These are phyloP conservation scores for Coffea humblotiana DNA, from an alignment of 305 asterid species.

Conservation along the genomic window DNA sequence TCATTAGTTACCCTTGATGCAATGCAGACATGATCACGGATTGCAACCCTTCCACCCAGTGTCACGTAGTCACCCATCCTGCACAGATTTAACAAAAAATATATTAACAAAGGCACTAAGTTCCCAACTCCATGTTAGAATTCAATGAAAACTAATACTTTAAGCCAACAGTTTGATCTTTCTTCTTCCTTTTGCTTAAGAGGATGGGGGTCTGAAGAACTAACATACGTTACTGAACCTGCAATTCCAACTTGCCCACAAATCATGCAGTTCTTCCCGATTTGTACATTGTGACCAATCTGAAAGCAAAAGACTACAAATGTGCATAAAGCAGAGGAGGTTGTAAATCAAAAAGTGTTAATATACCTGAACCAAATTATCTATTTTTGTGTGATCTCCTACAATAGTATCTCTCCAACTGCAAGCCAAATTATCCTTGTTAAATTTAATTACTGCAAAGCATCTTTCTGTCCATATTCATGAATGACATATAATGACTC, in stretches of 20 bases:
- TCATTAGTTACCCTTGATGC: conserved; percentile 55
- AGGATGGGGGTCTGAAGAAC: neutral
- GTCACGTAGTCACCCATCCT: conserved; percentile 87
- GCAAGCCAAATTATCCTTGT: conserved; percentile 24
- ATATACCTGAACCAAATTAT: conserved; percentile 89
- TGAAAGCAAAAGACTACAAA: conserved; percentile 36
- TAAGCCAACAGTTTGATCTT: neutral
- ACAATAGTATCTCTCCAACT: conserved; percentile 92
- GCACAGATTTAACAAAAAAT: conserved; percentile 11
- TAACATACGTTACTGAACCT: conserved; percentile 75
- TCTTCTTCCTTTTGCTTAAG: neutral
- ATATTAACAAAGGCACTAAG: neutral
- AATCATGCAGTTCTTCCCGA: conserved; percentile 74
- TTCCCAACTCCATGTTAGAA: neutral
- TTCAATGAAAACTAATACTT: neutral
- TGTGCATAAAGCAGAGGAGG: neutral
- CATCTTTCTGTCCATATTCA: conserved; percentile 8
- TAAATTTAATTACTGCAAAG: conserved; percentile 13
- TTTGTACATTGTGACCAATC: conserved; percentile 89
- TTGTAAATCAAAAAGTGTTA: conserved; percentile 12
- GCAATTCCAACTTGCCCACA: conserved; percentile 97
- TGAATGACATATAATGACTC: conserved; percentile 1
- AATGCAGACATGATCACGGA: conserved; percentile 75
- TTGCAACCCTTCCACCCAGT: conserved; percentile 78
- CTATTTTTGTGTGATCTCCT: conserved; percentile 88